Conservation (phyloP, 352 stramenopile species). For the Pythium rishiriense region DNA sequence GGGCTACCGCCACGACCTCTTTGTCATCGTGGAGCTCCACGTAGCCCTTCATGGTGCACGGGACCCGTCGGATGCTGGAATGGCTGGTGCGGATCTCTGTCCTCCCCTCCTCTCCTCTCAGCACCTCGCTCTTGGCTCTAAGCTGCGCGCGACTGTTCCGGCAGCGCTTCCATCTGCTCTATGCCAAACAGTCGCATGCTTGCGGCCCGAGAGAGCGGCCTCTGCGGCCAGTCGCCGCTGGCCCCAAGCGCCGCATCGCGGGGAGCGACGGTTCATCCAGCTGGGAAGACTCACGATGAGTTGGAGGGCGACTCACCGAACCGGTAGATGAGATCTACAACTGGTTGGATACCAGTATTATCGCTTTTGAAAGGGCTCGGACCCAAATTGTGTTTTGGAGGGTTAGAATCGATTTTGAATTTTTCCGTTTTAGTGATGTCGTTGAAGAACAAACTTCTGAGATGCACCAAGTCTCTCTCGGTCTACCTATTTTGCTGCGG, state of each 20-base stretch:
- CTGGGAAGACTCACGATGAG: not conserved
- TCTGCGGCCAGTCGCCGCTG: not conserved
- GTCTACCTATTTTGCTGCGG: no score
- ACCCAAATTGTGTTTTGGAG: no score
- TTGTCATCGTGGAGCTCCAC: slow-evolving; percentile 1
- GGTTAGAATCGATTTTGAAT: no score
- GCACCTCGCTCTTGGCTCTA: not conserved
- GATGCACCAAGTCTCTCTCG: no score
- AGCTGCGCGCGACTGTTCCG: not conserved
- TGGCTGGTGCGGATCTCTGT: not conserved
- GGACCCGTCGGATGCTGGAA: not conserved
- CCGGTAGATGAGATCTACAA: not conserved
- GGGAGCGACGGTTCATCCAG: not conserved
- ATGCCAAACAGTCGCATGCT: not conserved
- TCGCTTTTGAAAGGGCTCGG: no score
- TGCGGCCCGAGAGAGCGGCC: not conserved
- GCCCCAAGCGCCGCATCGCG: not conserved
- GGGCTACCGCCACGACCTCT: not conserved
- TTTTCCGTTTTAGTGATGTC: no score
- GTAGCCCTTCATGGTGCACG: not conserved
- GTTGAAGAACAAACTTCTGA: no score
- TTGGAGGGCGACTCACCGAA: not conserved
- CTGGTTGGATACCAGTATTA: not conserved
- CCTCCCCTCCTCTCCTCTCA: not conserved
- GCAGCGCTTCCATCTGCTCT: not conserved